Evolutionary conservation across 2,329 filamentous ascomycete genomes (phyloP), one percentile per base, ranked within the genome.

Genomic region (Setomelanomma holmii): DNA sequence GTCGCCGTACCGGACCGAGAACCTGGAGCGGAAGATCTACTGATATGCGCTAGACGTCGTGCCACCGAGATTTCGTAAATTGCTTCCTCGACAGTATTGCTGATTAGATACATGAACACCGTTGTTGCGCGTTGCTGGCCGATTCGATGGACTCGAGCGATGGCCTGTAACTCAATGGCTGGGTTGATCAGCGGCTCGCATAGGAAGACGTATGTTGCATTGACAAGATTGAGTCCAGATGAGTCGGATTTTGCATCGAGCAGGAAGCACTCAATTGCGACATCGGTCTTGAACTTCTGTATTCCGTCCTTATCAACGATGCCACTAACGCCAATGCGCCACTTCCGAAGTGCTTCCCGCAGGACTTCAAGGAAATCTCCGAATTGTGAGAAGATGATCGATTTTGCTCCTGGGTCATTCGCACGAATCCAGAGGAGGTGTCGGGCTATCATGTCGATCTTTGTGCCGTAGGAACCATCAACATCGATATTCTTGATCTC

Each of bases 181-280:
- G 93, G 93, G 69, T 98, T 96, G 63, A 98, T 86, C 3, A 98
- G 80, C 2, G 95, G 95, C 70, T 99, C 95, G 72, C 92, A 96
- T 4, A 99, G 83, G 68, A 98, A 96, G 1, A 98, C 92, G 69
- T 98, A 92, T 41, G 87, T 96, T 4, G 93, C 95, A 65, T 96
- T 93, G 60, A 96, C 89, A 0, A 99, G 83, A 56, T 96, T 98
- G 23, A 99, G 80, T 0, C 95, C 95, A 1, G 90, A 93, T 0
- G 91, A 89, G 70, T 96, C 91, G 0, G 91, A 89, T 60, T 92
- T 90, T 5, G 93, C 93, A 69, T 97, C 92, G 12, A 99, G 82
- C 3, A 98, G 81, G 63, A 99, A 93, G 63, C 89, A 93, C 71
- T 97, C 91, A 5, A 89, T 71, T 24, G 76, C 76, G 2, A 90